Conservation (phyloP, 371 early-diverging fungal species). For the Cladochytrium tenue region DNA sequence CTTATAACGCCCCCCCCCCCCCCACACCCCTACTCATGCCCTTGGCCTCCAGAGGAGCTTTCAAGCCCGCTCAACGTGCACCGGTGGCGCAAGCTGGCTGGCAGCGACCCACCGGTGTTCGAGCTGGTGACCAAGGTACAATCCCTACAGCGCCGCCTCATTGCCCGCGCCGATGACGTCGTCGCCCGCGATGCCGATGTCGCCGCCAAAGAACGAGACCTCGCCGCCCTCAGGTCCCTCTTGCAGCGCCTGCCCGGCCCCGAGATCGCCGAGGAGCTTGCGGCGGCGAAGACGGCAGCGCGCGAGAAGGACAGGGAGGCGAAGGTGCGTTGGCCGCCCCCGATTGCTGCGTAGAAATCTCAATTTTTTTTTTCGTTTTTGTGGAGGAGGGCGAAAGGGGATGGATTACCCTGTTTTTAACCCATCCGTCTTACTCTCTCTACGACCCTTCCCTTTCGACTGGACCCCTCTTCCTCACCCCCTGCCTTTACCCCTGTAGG, state of each 20-base stretch:
- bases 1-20: neutral
- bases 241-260: constrained; percentile 42
- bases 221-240: constrained; percentile 34
- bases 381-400: too few species aligned
- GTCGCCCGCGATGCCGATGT: constrained; percentile 42
- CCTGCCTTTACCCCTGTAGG: constrained; percentile 10
- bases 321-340: constrained; percentile 17
- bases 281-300: constrained; percentile 26
- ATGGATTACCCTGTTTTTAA: too few species aligned
- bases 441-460: neutral
- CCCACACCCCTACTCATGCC: neutral
- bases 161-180: constrained; percentile 45
- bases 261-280: constrained; percentile 38
- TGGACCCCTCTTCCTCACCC: neutral
- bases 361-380: too few species aligned
- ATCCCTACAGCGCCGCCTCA: constrained; percentile 41
- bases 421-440: too few species aligned
- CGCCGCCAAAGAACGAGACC: constrained; percentile 36
- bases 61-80: constrained; percentile 48
- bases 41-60: constrained; percentile 33
- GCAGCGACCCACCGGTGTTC: constrained; percentile 42
- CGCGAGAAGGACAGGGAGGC: constrained; percentile 38
- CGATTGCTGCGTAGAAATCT: neutral
- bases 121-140: constrained; percentile 46
- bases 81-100: constrained; percentile 43